Conservation (phyloP, 2,329 filamentous ascomycete genomes). For the Bipolaris oryzae region DNA sequence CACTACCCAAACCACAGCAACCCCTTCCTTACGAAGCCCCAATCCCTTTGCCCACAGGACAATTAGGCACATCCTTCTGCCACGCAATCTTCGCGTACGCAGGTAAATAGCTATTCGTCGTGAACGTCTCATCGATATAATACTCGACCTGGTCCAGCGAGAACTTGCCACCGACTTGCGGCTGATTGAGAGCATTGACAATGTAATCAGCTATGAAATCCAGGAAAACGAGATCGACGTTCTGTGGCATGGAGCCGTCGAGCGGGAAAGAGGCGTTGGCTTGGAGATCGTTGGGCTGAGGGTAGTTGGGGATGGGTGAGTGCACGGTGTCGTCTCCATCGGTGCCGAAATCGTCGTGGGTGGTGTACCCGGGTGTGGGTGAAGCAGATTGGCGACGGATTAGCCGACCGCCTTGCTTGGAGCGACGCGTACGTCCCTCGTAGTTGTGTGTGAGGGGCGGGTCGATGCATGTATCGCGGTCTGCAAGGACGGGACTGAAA, state of each 20-base stretch:
- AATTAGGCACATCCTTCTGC: constrained; percentile 50
- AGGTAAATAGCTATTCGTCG: constrained; percentile 51
- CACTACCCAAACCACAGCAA: neutral
- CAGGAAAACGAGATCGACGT: constrained; percentile 61
- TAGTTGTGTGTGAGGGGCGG: constrained; percentile 48
- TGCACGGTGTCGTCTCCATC: constrained; percentile 64
- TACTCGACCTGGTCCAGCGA: constrained; percentile 39
- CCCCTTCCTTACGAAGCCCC: constrained; percentile 16
- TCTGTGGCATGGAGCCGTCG: constrained; percentile 51
- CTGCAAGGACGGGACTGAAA: constrained; percentile 45
- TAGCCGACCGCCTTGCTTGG: constrained; percentile 48
- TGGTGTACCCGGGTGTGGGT: constrained; percentile 59
- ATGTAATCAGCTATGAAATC: constrained; percentile 55
- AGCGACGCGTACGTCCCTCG: constrained; percentile 30
- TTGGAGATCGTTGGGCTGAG: constrained; percentile 59
- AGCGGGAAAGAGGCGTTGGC: constrained; percentile 56
- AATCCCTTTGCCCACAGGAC: constrained; percentile 47
- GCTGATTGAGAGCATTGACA: constrained; percentile 42
- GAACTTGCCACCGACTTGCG: constrained; percentile 42
- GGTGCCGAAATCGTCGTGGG: constrained; percentile 62
- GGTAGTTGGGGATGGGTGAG: constrained; percentile 54
- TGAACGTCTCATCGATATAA: constrained; percentile 50
- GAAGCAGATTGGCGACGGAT: constrained; percentile 57
- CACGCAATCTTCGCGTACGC: constrained; percentile 51
- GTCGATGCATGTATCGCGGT: constrained; percentile 57